Conservation (phyloP, 2,329 filamentous ascomycete genomes). For the Diplodia corticola region DNA sequence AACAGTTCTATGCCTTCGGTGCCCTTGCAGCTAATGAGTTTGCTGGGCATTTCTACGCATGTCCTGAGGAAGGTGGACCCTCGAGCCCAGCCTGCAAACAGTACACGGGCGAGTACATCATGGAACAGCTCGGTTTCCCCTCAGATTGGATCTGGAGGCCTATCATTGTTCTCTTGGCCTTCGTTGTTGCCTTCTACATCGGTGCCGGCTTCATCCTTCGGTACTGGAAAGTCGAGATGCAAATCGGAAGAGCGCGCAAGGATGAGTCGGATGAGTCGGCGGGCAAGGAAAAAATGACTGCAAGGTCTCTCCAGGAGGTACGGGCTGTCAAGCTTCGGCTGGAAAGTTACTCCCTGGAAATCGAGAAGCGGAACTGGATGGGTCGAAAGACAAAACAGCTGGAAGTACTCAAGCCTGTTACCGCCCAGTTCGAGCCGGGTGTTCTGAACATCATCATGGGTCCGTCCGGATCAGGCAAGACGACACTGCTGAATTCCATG, state of each 20-base stretch:
- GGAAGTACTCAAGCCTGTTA: conserved; percentile 66
- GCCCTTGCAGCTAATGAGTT: conserved; percentile 75
- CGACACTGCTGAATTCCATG: conserved; percentile 72
- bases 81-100: conserved; percentile 65
- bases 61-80: conserved; percentile 62
- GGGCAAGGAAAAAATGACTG: conserved; percentile 69
- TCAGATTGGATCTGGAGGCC: conserved; percentile 66
- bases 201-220: conserved; percentile 63
- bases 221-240: conserved; percentile 68
- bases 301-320: conserved; percentile 54
- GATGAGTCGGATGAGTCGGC: conserved; percentile 60
- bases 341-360: conserved; percentile 62
- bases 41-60: conserved; percentile 69
- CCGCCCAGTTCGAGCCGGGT: conserved; percentile 66
- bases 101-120: conserved; percentile 69
- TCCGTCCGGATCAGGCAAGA: conserved; percentile 75
- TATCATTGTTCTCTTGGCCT: conserved; percentile 63
- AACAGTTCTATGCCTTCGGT: conserved; percentile 68
- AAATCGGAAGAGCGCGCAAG: conserved; percentile 63
- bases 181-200: conserved; percentile 63
- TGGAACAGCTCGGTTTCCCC: conserved; percentile 68
- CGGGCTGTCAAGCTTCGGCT: conserved; percentile 66
- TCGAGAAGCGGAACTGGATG: conserved; percentile 61
- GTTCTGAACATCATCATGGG: conserved; percentile 77
- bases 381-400: conserved; percentile 49